These are phyloP conservation scores for Sonneratia alba DNA, from an alignment of 345 rosid genomes.

Conservation along the genomic window DNA sequence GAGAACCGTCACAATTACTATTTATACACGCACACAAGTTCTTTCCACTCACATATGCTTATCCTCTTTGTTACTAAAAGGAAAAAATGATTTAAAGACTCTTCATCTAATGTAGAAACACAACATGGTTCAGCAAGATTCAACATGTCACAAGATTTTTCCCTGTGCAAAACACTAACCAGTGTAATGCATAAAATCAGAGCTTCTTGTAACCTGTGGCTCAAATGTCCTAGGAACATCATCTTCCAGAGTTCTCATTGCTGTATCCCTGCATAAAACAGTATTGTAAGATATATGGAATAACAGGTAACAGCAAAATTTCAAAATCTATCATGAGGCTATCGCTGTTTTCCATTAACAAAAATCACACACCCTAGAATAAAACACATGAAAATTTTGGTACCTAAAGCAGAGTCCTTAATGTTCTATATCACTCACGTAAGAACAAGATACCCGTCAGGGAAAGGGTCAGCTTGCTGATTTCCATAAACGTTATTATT, in stretches of 20 bases:
- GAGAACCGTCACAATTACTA: too few relatives aligned
- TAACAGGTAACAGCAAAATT: not conserved
- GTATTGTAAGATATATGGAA: not conserved
- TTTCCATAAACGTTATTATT: not conserved
- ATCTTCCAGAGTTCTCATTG: not conserved
- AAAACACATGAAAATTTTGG: not conserved
- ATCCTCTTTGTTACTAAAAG: not conserved
- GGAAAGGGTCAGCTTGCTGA: not conserved
- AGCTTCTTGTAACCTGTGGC: constrained; percentile 13
- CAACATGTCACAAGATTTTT: constrained; percentile 10
- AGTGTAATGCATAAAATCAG: constrained; percentile 14
- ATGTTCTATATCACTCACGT: not conserved
- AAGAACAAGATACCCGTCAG: constrained; percentile 1
- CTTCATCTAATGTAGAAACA: not conserved
- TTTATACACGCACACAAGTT: not conserved
- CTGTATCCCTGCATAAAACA: not conserved
- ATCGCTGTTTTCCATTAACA: not conserved
- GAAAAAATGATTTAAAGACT: too few relatives aligned
- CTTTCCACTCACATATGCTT: not conserved
- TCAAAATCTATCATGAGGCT: not conserved
- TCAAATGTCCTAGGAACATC: constrained; percentile 2
- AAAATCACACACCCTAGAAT: not conserved
- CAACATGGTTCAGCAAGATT: constrained; percentile 18
- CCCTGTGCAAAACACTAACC: not conserved
- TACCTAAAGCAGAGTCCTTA: not conserved